phyloP scores from a whole-genome alignment of 352 stramenopile species.

The Pythium periplocum region DNA sequence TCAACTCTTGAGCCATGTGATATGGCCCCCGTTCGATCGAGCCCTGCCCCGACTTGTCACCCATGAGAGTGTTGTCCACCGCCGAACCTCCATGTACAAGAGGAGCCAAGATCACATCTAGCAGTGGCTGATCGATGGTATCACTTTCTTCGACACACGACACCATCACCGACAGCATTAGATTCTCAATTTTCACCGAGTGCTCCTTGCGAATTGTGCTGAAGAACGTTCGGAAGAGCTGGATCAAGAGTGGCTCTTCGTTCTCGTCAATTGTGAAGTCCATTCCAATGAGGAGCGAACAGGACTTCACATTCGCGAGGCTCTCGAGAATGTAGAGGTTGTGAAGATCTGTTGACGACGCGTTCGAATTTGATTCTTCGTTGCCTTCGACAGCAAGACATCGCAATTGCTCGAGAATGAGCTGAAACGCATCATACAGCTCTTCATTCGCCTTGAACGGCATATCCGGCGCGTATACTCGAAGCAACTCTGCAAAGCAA shows the following conservation, averaged over 20 bases:
- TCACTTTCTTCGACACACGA: conserved; percentile 72
- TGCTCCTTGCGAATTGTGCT: conserved; percentile 56
- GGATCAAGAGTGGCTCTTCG: conserved; percentile 51
- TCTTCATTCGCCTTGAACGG: conserved; percentile 63
- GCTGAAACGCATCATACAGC: conserved; percentile 62
- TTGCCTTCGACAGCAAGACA: conserved; percentile 26
- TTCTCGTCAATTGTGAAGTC: conserved; percentile 37
- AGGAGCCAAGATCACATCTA: conserved; percentile 59
- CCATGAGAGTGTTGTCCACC: not conserved
- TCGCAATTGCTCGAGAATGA: conserved; percentile 59
- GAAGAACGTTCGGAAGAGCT: conserved; percentile 67
- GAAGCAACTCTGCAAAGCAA: conserved; percentile 69
- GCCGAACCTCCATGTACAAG: conserved; percentile 29
- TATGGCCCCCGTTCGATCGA: conserved; percentile 30
- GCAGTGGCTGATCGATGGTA: conserved; percentile 48
- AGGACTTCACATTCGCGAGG: conserved; percentile 53
- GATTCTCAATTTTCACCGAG: conserved; percentile 57
- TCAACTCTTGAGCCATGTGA: conserved; percentile 67
- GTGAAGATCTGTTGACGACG: conserved; percentile 26
- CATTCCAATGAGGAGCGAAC: conserved; percentile 43
- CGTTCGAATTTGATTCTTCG: conserved; percentile 14
- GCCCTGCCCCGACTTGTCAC: not conserved
- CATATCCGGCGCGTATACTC: conserved; percentile 55
- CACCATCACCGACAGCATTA: conserved; percentile 74
- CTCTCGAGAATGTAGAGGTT: conserved; percentile 65